A percentile compares a stretch with the other conserved stretches of the same genome.
These are phyloP conservation scores for Euphorbia pulcherrima DNA, from an alignment of 345 rosid species.

Conservation along the genomic window DNA sequence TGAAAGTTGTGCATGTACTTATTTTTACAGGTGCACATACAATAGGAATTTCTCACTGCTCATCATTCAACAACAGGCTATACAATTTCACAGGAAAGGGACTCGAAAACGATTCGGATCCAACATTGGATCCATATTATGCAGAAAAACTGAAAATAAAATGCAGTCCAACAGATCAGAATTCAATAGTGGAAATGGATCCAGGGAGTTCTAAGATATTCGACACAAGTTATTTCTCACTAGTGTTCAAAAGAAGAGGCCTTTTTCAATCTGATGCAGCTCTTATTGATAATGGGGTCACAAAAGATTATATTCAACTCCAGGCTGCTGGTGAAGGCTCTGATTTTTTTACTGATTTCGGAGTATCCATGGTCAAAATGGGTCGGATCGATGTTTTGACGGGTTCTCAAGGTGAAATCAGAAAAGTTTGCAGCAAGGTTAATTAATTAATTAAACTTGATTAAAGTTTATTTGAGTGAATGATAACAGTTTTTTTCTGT, in stretches of 20 bases:
- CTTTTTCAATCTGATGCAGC: conserved; percentile 62
- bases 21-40: conserved; percentile 53
- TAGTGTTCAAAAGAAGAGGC: conserved; percentile 54
- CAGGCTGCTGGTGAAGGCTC: conserved; percentile 25
- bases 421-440: conserved; percentile 52
- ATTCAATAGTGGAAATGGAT: conserved; percentile 58
- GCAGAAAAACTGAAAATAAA: conserved; percentile 26
- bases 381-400: conserved; percentile 62
- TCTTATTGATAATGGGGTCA: conserved; percentile 41
- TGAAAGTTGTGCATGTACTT: too few species aligned
- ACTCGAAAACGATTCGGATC: conserved; percentile 35
- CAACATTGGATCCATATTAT: conserved; percentile 41
- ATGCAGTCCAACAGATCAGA: conserved; percentile 47
- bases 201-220: conserved; percentile 65
- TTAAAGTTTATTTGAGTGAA: neutral
- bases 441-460: conserved; percentile 20
- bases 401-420: conserved; percentile 45
- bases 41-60: conserved; percentile 61
- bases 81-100: conserved; percentile 72
- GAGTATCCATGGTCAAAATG: conserved; percentile 63
- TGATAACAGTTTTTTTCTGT: too few species aligned
- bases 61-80: conserved; percentile 40
- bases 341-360: conserved; percentile 56
- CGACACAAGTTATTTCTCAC: conserved; percentile 43
- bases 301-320: conserved; percentile 41